Percentiles rank a stretch among this genome's conserved stretches.
Evolutionary conservation across 345 rosid species (phyloP).

Genomic region (Moricandia moricandioides): DNA sequence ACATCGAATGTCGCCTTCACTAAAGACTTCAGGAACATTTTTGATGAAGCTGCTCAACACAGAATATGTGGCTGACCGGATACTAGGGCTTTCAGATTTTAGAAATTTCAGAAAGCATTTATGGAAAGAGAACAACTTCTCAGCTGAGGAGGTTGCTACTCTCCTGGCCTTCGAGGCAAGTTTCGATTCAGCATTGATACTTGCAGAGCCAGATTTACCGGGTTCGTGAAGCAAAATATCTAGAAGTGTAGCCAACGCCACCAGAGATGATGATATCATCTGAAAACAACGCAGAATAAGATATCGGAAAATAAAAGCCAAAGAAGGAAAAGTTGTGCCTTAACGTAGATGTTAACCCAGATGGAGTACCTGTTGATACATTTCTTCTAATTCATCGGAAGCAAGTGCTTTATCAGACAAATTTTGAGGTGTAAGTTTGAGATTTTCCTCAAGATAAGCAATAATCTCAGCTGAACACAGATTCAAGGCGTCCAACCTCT

Average conservation of each 20-base stretch:
- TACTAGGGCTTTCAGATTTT: slow-evolving; percentile 64
- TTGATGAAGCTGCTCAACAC: slow-evolving; percentile 65
- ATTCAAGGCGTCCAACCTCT: slow-evolving; percentile 84
- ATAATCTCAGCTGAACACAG: slow-evolving; percentile 69
- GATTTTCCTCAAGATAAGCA: slow-evolving; percentile 86
- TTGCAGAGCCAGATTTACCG: slow-evolving; percentile 62
- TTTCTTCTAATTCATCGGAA: slow-evolving; percentile 84
- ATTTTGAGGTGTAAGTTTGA: slow-evolving; percentile 74
- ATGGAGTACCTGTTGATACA: slow-evolving; percentile 81
- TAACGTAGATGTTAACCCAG: slow-evolving; percentile 1
- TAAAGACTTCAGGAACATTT: slow-evolving; percentile 64
- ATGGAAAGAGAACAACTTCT: slow-evolving; percentile 67
- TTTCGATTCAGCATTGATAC: slow-evolving; percentile 52
- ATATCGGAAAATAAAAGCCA: slow-evolving; percentile 12
- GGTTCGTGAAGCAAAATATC: slow-evolving; percentile 62
- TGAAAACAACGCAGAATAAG: slow-evolving; percentile 39
- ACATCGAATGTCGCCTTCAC: slow-evolving; percentile 58
- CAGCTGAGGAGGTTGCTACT: slow-evolving; percentile 65
- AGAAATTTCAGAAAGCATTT: slow-evolving; percentile 74
- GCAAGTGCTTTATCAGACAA: slow-evolving; percentile 82
- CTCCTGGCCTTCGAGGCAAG: slow-evolving; percentile 73
- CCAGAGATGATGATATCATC: slow-evolving; percentile 81
- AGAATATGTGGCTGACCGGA: slow-evolving; percentile 80
- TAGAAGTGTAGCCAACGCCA: slow-evolving; percentile 83
- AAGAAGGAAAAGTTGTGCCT: slow-evolving; percentile 11